Evolutionary conservation across 139 green algal species (phyloP), one percentile per base, ranked within the genome.

Genomic region (Yamagishiella unicocca): DNA sequence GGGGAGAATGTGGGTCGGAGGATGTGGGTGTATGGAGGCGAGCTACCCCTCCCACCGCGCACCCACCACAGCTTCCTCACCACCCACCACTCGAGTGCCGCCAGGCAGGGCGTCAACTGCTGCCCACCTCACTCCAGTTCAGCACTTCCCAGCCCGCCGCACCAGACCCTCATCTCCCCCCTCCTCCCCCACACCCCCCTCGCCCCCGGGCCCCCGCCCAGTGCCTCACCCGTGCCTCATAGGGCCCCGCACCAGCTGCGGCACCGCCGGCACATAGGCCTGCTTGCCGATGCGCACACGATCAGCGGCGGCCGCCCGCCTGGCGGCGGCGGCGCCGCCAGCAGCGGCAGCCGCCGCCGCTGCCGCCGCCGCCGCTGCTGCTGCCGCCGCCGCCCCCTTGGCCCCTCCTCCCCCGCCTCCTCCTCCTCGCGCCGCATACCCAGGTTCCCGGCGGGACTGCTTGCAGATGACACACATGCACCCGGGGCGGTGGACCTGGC

Each of bases 391-490:
- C 25, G 35, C 76, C 4, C n/a, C 37, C 61, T 25, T 27, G 6
- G 50, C 87, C 4, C 35, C 77, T 33, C 74, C 83, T 22, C 55
- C 33, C 81, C 85, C 12, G 75, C 82, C 29, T 35, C 53, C 22
- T 19, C 33, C 74, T 8, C 21, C 46, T 14, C 33, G 45, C 73
- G 27, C 46, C 45, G 73, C 73, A 8, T 42, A 42, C 2, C 37
- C 3, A 10, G 87, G 73, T 22, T 89, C 90, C 33, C 83, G 92
- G 17, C 94, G 87, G 12, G 91, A 83, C 91, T 98, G 94, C 90
- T 96, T 96, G 92, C 96, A 98, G 33, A 98, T 94, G 50, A 96
- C 85, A 90, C 96, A 98, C 90, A 93, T 85, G 90, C 96, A 98
- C 55, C 89, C 90, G 14, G 91, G 67, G 2, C 93, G 89, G 89